Evolutionary conservation across 2,329 filamentous ascomycete species (phyloP).

Genomic region (Cladosporium oxysporum): DNA sequence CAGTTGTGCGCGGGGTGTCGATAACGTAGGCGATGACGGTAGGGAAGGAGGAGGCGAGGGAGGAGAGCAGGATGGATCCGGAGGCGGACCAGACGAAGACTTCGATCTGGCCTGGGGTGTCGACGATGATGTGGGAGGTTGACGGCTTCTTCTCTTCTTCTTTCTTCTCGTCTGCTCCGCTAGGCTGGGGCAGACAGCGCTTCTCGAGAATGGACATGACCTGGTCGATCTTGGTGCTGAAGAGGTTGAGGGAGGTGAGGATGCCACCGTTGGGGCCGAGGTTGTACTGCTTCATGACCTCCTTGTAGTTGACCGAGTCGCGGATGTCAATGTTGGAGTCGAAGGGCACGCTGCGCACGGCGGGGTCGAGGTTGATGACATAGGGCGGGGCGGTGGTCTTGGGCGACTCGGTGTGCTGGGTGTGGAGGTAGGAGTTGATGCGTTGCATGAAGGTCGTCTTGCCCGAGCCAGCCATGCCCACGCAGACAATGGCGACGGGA

Average conservation of each 20-base stretch:
- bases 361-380: slow-evolving; percentile 95
- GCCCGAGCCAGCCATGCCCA: slow-evolving; percentile 97
- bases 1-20: slow-evolving; percentile 90
- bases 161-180: slow-evolving; percentile 8
- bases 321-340: slow-evolving; percentile 98
- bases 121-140: slow-evolving; percentile 78
- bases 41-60: slow-evolving; percentile 88
- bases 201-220: slow-evolving; percentile 88
- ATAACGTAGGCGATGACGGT: slow-evolving; percentile 98
- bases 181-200: slow-evolving; percentile 50
- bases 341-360: slow-evolving; percentile 89
- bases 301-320: slow-evolving; percentile 98
- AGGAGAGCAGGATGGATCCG: slow-evolving; percentile 89
- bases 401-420: slow-evolving; percentile 33
- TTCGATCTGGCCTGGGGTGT: slow-evolving; percentile 97
- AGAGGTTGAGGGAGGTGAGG: slow-evolving; percentile 90
- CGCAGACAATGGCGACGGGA: slow-evolving; percentile 83
- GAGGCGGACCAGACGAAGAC: slow-evolving; percentile 98
- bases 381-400: slow-evolving; percentile 76
- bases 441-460: slow-evolving; percentile 99
- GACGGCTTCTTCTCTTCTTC: slow-evolving; percentile 55
- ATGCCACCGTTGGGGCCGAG: slow-evolving; percentile 96
- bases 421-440: slow-evolving; percentile 90
- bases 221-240: slow-evolving; percentile 97
- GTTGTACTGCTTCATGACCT: slow-evolving; percentile 99